Evolutionary conservation across 129 eudicot genomes (phyloP), one percentile per base, ranked within the genome.

Genomic region (Flaveria linearis): DNA sequence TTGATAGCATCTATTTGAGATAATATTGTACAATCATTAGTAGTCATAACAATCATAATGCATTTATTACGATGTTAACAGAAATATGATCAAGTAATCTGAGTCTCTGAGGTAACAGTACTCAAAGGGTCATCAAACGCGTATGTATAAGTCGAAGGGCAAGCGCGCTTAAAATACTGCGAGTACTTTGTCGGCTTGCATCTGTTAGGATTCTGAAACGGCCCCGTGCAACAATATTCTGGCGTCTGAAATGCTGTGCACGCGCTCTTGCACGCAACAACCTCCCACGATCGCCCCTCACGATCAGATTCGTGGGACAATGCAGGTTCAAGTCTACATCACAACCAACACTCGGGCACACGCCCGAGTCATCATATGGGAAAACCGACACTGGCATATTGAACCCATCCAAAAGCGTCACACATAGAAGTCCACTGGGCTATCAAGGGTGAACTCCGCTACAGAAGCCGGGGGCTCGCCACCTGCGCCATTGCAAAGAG

Each of bases 151-250:
- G 51, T 10, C 17, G 50, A 36, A n/a, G 71, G 71, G 22, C 71
- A 66, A 3, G 28, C 71, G 8, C 71, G 49, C 28, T 66, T 66
- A 50, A 66, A 66, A 41, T 39, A 39, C 71, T 66, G 71, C 15
- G 71, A 66, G 71, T 66, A 66, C 11, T 42, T 66, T n/a, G 71
- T 66, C 0, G 71, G 71, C 71, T 66, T 66, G 71, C 71, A 66
- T 41, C 71, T 39, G 71, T 66, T 66, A 0, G 71, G 71, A 41
- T 39, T 66, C 18, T 66, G 71, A 66, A 66, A 66, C 30, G 20
- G 71, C 9, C 71, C 71, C 0, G 51, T 66, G 71, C 71, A 66
- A 39, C 71, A 66, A 66, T 66, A 66, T 41, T 66, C 71, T 0
- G 71, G 71, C 3, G 51, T 66, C 51, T 66, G 71, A 39, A 66